Conservation (phyloP, 495 filamentous ascomycete genomes). For the Penicillium antarcticum region DNA sequence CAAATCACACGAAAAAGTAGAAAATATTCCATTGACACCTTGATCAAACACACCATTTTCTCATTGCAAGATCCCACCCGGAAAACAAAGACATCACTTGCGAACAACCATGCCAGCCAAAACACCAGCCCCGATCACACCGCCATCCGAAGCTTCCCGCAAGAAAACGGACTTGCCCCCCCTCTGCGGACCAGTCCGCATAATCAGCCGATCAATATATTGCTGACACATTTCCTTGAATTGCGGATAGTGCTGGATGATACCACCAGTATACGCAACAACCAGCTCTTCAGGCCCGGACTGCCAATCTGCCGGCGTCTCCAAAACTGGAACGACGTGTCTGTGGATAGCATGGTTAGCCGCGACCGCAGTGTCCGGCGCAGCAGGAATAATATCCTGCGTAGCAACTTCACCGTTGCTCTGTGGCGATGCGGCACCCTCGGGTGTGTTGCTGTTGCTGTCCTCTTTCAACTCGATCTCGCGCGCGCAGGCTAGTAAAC, state of each 20-base stretch:
- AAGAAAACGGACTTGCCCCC: conserved; percentile 60
- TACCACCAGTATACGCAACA: conserved; percentile 76
- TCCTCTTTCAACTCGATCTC: conserved; percentile 56
- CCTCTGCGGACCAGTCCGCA: conserved; percentile 50
- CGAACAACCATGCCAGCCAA: conserved; percentile 57
- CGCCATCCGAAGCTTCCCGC: conserved; percentile 69
- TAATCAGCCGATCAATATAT: conserved; percentile 63
- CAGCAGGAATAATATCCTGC: conserved; percentile 3
- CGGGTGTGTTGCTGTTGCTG: conserved; percentile 37
- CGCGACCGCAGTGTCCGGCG: conserved; percentile 5
- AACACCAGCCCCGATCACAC: conserved; percentile 73
- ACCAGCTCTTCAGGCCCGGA: conserved; percentile 60
- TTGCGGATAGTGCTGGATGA: conserved; percentile 71
- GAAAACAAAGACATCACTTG: conserved; percentile 17
- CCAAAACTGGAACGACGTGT: conserved; percentile 45
- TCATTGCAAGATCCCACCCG: conserved; percentile 3
- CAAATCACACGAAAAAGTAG: conserved; percentile 1
- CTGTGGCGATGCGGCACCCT: conserved; percentile 27
- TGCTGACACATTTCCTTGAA: conserved; percentile 67
- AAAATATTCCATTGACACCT: conserved; percentile 1
- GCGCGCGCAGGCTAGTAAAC: conserved; percentile 61
- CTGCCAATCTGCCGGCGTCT: conserved; percentile 40
- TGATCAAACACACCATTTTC: conserved; percentile 2
- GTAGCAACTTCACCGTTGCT: conserved; percentile 18
- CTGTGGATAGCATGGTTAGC: conserved; percentile 21